Conservation (phyloP, 2,329 filamentous ascomycete species). For the Hortaea werneckii region DNA sequence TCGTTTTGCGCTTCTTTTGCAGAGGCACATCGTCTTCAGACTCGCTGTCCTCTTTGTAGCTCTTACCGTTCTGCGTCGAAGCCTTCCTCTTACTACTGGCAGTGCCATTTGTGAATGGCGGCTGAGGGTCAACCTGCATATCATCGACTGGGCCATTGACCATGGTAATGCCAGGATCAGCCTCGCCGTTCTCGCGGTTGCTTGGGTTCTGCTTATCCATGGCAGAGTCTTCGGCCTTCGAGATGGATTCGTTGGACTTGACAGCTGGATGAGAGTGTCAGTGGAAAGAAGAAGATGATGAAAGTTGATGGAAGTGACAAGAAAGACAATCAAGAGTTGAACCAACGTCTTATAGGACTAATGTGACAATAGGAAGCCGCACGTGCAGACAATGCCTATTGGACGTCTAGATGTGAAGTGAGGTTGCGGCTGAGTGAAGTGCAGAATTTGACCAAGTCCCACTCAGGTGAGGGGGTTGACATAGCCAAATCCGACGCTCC, state of each 20-base stretch:
- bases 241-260: slow-evolving; percentile 50
- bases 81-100: slow-evolving; percentile 46
- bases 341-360: no score
- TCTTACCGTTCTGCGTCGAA: slow-evolving; percentile 47
- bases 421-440: slow-evolving; percentile 1
- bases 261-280: slow-evolving; percentile 20
- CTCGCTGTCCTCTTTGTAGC: slow-evolving; percentile 64
- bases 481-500: slow-evolving; percentile 11
- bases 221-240: slow-evolving; percentile 53
- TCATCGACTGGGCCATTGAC: slow-evolving; percentile 62
- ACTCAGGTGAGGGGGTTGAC: slow-evolving; percentile 13
- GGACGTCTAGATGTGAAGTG: no score
- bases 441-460: slow-evolving; percentile 20
- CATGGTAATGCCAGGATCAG: slow-evolving; percentile 64
- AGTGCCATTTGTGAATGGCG: slow-evolving; percentile 41
- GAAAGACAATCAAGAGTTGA: neutral
- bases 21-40: slow-evolving; percentile 46
- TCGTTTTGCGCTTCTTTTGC: slow-evolving; percentile 33
- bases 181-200: slow-evolving; percentile 27
- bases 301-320: slow-evolving; percentile 1
- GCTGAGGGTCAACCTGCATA: slow-evolving; percentile 58
- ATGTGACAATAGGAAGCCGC: no score
- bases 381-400: no score
- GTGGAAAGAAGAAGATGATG: neutral
- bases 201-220: slow-evolving; percentile 46